Base-by-base conservation (phyloP, 345 rosid species). In the Melaleuca alternifolia region DNA sequence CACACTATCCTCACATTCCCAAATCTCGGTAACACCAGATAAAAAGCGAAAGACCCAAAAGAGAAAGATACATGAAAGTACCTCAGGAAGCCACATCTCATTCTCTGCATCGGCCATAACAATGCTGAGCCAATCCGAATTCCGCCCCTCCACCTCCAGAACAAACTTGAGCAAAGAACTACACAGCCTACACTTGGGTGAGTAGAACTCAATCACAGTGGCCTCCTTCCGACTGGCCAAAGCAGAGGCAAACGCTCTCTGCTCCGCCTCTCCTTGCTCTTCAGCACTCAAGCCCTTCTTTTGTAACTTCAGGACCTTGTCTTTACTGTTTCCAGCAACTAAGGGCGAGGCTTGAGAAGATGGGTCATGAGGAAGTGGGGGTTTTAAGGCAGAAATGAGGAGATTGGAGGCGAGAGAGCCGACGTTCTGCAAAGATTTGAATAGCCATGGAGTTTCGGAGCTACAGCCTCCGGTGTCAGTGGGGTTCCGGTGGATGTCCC, bases 21-120 rank as follows among this genome's bases (percentile, higher is more conserved):
- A 24, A 50, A 37, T 57, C 54, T 51, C 54, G 5, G 50, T 0
- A 54, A 57, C 18, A 16, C 77, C 79, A 44, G 71, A 59, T 7
- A 8, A 85, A n/a, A n/a, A 24, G 53, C 51, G 15, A 37, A 86
- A 83, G 48, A 82, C 51, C 26, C 54, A 7, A 50, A 6, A 53
- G 50, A 28, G 44, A 21, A 24, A 50, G 82, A 26, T 0, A 50
- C 15, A 82, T 56, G 85, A 51, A 11, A 53, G 50, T 88, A 97
- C 99, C 99, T 97, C 99, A 26, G 99, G 99, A 71, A 97, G 87
- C 99, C 99, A 97, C 85, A 91, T 92, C 86, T 96, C 94, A 51
- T 96, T 96, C 94, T 97, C 98, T 3, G 99, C 99, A 83, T 97
- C 99, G 37, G 98, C 99, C 98, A 95, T 92, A 41, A 94, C 94